Evolutionary conservation across 2,329 filamentous ascomycete species (phyloP).

Genomic region (Alternaria sp.): DNA sequence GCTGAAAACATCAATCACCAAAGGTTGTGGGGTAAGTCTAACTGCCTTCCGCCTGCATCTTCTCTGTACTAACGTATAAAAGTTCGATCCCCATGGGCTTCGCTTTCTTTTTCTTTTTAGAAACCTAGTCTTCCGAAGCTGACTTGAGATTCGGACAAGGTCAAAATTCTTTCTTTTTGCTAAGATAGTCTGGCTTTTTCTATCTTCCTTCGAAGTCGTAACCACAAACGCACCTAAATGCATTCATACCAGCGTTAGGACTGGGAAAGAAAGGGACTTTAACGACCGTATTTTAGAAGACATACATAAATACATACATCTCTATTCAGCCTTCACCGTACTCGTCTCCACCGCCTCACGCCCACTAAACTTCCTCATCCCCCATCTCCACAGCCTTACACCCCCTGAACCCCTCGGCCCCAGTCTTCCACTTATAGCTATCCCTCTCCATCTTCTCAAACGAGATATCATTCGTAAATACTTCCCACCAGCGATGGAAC

Average conservation of each 20-base stretch:
- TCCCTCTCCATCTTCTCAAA: neutral
- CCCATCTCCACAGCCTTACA: neutral
- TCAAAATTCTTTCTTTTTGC: no score
- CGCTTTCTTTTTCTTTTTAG: slow-evolving; percentile 18
- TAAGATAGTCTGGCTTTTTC: no score
- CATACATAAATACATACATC: neutral
- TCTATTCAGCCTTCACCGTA: neutral
- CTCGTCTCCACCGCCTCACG: neutral
- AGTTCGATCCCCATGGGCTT: slow-evolving; percentile 32
- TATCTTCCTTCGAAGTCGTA: no score
- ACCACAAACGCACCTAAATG: no score
- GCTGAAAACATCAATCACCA: slow-evolving; percentile 28
- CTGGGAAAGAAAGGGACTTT: no score
- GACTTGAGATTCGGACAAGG: neutral
- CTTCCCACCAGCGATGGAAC: neutral
- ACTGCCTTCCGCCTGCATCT: no score
- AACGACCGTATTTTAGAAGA: no score
- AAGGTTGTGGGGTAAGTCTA: slow-evolving; percentile 29
- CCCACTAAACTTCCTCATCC: neutral
- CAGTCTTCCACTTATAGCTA: neutral
- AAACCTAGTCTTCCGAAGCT: no score
- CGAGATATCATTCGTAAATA: neutral
- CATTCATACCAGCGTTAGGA: no score
- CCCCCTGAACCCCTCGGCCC: neutral
- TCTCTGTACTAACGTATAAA: no score